Conservation (phyloP, 306 rosid genomes). For the Cucumis melo region DNA sequence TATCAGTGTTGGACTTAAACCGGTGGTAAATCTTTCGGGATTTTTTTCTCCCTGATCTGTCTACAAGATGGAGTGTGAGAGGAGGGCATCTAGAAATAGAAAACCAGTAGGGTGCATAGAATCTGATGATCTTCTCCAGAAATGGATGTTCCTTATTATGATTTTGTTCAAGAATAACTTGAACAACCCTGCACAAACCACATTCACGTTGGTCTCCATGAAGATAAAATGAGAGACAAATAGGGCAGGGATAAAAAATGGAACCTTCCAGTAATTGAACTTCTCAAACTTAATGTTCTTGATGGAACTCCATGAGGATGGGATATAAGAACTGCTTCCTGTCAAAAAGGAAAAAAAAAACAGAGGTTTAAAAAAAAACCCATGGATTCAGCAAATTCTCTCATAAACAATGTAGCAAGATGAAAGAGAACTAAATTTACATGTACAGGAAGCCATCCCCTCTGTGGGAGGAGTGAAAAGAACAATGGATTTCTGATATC, state of each 20-base stretch:
- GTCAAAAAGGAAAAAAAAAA: constrained; percentile 10
- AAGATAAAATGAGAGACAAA: constrained; percentile 3
- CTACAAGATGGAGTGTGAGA: constrained; percentile 57
- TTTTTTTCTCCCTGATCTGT: constrained; percentile 43
- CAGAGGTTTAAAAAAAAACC: too few relatives aligned
- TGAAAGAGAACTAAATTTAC: constrained; percentile 21
- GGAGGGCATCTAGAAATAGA: constrained; percentile 76
- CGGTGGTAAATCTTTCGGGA: constrained; percentile 27
- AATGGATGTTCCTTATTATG: constrained; percentile 37
- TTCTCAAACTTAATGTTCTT: constrained; percentile 71
- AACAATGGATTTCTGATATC: constrained; percentile 89
- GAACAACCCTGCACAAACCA: constrained; percentile 67
- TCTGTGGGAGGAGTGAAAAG: constrained; percentile 79
- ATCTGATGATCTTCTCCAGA: constrained; percentile 56
- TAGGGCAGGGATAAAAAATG: constrained; percentile 7
- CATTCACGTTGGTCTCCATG: constrained; percentile 15
- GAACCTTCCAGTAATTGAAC: constrained; percentile 94
- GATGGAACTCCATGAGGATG: constrained; percentile 63
- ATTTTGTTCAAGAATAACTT: constrained; percentile 76
- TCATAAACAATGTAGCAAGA: not conserved
- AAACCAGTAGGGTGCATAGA: constrained; percentile 90
- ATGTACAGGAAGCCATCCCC: constrained; percentile 88
- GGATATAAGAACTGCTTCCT: constrained; percentile 90
- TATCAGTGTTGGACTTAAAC: constrained; percentile 35
- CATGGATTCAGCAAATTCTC: not conserved